Evolutionary conservation across 148 eudicot species (phyloP), one percentile per base, ranked within the genome.

Genomic region (Simmondsia chinensis): DNA sequence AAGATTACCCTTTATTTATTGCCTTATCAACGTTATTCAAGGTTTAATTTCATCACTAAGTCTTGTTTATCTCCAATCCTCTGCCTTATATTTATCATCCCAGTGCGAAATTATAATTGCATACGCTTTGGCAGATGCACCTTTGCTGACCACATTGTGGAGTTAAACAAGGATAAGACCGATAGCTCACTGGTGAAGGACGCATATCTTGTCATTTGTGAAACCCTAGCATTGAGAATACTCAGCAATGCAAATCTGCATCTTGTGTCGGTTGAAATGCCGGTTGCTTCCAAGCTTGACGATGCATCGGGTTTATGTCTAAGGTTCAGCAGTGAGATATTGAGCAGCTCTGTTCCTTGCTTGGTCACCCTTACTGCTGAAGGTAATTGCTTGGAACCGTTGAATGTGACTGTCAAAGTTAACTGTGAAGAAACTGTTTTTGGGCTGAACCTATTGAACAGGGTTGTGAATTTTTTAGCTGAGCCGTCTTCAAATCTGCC

Each of bases 391-490:
- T 65, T 61, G 40, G 83, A 91, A 69, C 96, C 99, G 24, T 63
- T 91, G 36, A 66, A 66, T 40, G 59, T 73, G 43, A 60, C 77
- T 4, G 83, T 85, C 43, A 91, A 91, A 75, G 79, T 85, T 72
- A 91, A 91, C 61, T 86, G 96, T 59, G 99, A 91, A 66, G 99
- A 86, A 73, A 86, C 99, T 60, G 99, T 91, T 27, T 91, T 91
- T 73, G 95, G 94, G 51, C 59, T 91, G 56, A 91, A 91, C 60
- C 63, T 91, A 18, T 61, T 91, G 52, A 91, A 86, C 68, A 79
- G 89, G 64, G 38, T 86, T 59, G 94, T 79, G 24, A 86, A 72
- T 67, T 76, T 86, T 67, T 58, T 91, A 66, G 57, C 73, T 29
- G 94, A 79, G 62, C 52, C 80, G 21, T 54, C 61, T 11, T 23